A percentile compares a stretch with the other conserved stretches of the same genome.
Evolutionary conservation across 139 green algal species (phyloP).

Genomic region (Picochlorum sp.): DNA sequence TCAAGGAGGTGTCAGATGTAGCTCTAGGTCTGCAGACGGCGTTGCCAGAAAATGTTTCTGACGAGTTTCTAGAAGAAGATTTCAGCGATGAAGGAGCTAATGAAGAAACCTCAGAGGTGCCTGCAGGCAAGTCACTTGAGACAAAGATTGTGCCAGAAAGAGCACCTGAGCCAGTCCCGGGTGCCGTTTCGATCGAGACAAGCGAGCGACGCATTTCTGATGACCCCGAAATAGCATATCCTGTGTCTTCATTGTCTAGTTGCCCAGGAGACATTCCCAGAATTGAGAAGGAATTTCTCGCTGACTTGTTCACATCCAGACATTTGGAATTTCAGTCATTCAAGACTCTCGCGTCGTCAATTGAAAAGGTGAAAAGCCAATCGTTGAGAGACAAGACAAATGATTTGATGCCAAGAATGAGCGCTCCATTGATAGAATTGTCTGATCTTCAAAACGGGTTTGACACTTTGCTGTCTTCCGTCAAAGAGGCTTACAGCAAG

Average conservation of each 20-base stretch:
- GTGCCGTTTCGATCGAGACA: no score
- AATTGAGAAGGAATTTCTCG: slow-evolving; percentile 15
- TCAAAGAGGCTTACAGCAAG: slow-evolving; percentile 1
- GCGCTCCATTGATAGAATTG: background rate
- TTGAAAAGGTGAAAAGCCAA: slow-evolving; percentile 1
- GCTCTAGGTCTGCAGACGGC: slow-evolving; percentile 1
- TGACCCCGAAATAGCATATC: background rate
- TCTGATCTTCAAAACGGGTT: background rate
- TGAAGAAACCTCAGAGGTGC: slow-evolving; percentile 1
- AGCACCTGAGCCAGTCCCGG: no score
- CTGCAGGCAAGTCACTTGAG: background rate
- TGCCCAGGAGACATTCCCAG: slow-evolving; percentile 4
- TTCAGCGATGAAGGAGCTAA: background rate
- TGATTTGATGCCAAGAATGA: background rate
- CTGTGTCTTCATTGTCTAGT: slow-evolving; percentile 8
- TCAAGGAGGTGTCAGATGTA: background rate
- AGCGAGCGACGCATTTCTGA: no score
- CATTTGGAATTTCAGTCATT: slow-evolving; percentile 22
- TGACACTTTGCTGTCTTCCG: background rate
- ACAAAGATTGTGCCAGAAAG: background rate
- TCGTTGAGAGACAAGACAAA: background rate
- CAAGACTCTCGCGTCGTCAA: slow-evolving; percentile 6
- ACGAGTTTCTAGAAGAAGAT: slow-evolving; percentile 1
- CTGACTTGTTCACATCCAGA: slow-evolving; percentile 18
- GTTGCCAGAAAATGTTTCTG: background rate